Base-by-base conservation (phyloP, 768 basidiomycete genomes). In the Mycena pura region DNA sequence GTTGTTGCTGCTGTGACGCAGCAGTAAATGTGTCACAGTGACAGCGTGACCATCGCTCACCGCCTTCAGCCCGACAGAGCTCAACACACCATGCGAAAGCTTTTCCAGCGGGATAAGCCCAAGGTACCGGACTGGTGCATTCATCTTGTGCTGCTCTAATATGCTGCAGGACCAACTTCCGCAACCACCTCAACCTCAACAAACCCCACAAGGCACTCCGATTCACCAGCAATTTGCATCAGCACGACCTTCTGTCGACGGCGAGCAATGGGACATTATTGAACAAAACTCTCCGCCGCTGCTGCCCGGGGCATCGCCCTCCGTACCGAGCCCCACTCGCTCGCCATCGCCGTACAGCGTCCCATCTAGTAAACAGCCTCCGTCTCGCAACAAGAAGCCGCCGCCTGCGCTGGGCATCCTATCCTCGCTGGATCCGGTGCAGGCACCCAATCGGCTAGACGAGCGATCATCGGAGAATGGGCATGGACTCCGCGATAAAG, bases 61-160 rank as follows among this genome's bases (percentile, higher is more conserved):
- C n/a, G n/a, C n/a, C n/a, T n/a, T n/a, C n/a, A n/a, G n/a, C n/a
- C n/a, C n/a, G n/a, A n/a, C n/a, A n/a, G n/a, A n/a, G n/a, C n/a
- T n/a, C n/a, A n/a, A n/a, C n/a, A 36, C 11, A 69, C 60, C 48
- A 88, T 87, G 86, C 87, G 84, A 77, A 87, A 82, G 75, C 73
- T 89, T 40, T 88, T 89, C 58, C 77, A 78, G 24, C 76, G 82
- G 52, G 80, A 78, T 70, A 87, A 84, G 67, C 64, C 69, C 55
- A 85, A 81, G 70, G 57, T 69, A 25, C 55, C 47, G 40, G n/a
- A n/a, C n/a, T n/a, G n/a, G n/a, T n/a, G n/a, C 69, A 65, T 36
- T 60, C 59, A 53, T 68, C 68, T 60, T 78, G 69, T 62, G 66
- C 63, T 45, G 55, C 41, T 51, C 70, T 66, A 66, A 74, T 49